Evolutionary conservation across 495 filamentous ascomycete species (phyloP).

Genomic region (Aspergillus panamensis): DNA sequence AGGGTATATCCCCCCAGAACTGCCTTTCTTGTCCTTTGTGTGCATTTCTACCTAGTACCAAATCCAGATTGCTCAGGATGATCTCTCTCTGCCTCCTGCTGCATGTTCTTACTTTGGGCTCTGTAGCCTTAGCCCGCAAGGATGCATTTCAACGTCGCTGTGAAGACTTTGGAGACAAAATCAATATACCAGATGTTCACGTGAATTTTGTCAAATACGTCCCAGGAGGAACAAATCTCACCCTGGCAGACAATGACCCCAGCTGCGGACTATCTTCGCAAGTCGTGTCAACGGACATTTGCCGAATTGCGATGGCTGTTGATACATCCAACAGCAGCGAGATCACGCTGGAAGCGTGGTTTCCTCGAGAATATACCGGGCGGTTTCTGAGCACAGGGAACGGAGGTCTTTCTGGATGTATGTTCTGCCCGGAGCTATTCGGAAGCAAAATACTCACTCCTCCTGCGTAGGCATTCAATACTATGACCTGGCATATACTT

Average conservation of each 20-base stretch:
- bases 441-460: neutral
- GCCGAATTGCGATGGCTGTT: slow-evolving; percentile 55
- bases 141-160: slow-evolving; percentile 34
- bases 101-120: slow-evolving; percentile 25
- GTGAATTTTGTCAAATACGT: slow-evolving; percentile 44
- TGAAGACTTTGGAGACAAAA: slow-evolving; percentile 28
- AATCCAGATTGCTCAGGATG: slow-evolving; percentile 12
- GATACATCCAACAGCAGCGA: slow-evolving; percentile 50
- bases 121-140: slow-evolving; percentile 26
- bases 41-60: neutral
- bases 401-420: slow-evolving; percentile 55
- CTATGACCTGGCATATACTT: slow-evolving; percentile 41
- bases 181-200: slow-evolving; percentile 35
- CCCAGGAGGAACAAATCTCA: slow-evolving; percentile 45
- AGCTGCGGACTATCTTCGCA: slow-evolving; percentile 43
- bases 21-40: neutral
- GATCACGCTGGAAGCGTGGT: slow-evolving; percentile 56
- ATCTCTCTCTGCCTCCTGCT: slow-evolving; percentile 16
- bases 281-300: slow-evolving; percentile 45
- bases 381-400: slow-evolving; percentile 56
- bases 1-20: neutral
- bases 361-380: slow-evolving; percentile 50
- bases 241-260: slow-evolving; percentile 43
- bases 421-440: slow-evolving; percentile 13
- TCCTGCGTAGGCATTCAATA: slow-evolving; percentile 44